Conservation (phyloP, 108 stramenopile genomes). For the Fragilariopsis cylindrus region DNA sequence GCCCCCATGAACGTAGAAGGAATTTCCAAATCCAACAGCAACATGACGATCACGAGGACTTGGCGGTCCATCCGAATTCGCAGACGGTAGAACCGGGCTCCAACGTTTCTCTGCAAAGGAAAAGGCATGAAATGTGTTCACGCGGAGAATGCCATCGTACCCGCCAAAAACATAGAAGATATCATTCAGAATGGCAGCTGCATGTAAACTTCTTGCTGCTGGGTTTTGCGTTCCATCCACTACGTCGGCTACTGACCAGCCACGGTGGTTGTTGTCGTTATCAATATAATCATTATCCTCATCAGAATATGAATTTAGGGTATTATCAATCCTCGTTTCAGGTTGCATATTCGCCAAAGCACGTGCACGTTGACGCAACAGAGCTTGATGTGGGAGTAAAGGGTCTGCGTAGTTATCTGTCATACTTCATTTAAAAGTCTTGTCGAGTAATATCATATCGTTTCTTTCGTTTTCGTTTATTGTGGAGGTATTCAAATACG, state of each 20-base stretch:
- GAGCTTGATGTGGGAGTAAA: background rate
- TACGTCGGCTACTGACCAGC: slow-evolving; percentile 5
- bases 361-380: slow-evolving; percentile 3
- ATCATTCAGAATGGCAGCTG: slow-evolving; percentile 69
- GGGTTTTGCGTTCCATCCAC: slow-evolving; percentile 35
- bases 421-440: background rate
- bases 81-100: slow-evolving; percentile 53
- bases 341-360: background rate
- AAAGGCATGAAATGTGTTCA: slow-evolving; percentile 94
- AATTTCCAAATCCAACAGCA: slow-evolving; percentile 71
- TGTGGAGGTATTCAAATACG: too few relatives aligned
- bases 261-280: background rate
- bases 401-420: background rate
- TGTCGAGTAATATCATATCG: too few relatives aligned
- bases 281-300: background rate
- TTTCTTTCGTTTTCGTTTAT: too few relatives aligned
- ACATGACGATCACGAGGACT: slow-evolving; percentile 90
- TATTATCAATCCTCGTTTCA: background rate
- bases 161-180: slow-evolving; percentile 61
- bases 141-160: slow-evolving; percentile 83
- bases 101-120: slow-evolving; percentile 78
- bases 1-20: slow-evolving; percentile 91
- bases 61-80: slow-evolving; percentile 63
- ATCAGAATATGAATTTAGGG: background rate
- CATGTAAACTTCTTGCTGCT: slow-evolving; percentile 84